Base-by-base conservation (phyloP, 148 eudicot genomes). In the Camellia lanceoleosa region DNA sequence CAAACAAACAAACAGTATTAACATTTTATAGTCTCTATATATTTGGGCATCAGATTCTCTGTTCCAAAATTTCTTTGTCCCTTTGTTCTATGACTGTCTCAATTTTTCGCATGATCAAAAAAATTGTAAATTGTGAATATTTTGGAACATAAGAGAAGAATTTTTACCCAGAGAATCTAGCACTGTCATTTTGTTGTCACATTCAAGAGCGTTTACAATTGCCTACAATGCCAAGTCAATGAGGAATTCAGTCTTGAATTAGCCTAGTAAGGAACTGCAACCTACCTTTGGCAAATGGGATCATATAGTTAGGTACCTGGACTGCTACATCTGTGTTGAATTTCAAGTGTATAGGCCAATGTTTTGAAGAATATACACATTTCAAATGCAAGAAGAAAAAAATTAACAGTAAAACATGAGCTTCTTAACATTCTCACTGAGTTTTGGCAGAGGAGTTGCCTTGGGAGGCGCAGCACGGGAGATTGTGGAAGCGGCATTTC, bases 321-420 rank as follows among this genome's bases (percentile, higher is more conserved):
- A 30, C 38, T 30, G 19, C 71, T 64, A 14, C 20, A 23, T 15
- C 64, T 63, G 16, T 66, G 23, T 62, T 47, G 58, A 56, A 64
- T 51, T 23, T 15, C 62, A 80, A 20, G 62, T 44, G 2, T 66
- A 38, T 55, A 23, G n/a, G 13, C 43, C 73, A 68, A 23, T 23
- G 66, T 49, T 71, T 49, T 60, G 23, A 46, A 62, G 13, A 10
- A 66, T 77, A 23, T 70, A 62, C 69, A 62, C 30, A 13, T 23
- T n/a, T 46, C 46, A 76, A 44, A 41, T 60, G 16, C 11, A 67
- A 41, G 60, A 54, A 5, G 51, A 41, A 61, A 62, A 60, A 79
- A 67, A 44, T 94, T 87, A 95, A 86, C 98, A 95, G 73, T 95
- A 95, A 81, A 91, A 95, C 98, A 95, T 95, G 47, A 92, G 87